phyloP scores from a whole-genome alignment of 2,329 filamentous ascomycete genomes.

The Aureobasidium melanogenum region DNA sequence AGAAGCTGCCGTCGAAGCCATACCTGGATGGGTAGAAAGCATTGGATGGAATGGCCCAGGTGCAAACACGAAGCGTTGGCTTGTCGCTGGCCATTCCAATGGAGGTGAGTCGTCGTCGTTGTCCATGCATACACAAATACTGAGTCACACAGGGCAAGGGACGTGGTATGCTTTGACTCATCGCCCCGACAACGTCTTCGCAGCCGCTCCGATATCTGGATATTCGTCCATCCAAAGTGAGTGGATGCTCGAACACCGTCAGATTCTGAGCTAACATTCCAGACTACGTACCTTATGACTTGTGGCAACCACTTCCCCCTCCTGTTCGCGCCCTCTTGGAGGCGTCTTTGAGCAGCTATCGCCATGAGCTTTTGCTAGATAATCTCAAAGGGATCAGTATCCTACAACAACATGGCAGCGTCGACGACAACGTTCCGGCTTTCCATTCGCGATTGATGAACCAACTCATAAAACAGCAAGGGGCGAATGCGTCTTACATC shows the following conservation, averaged over 20 bases:
- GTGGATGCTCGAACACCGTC: constrained; percentile 11
- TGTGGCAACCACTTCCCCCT: constrained; percentile 50
- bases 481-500: constrained; percentile 36
- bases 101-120: constrained; percentile 32
- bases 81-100: constrained; percentile 51
- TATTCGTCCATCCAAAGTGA: constrained; percentile 49
- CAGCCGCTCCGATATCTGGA: constrained; percentile 48
- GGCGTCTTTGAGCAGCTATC: constrained; percentile 42
- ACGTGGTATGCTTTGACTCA: constrained; percentile 50
- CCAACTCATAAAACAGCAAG: constrained; percentile 37
- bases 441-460: constrained; percentile 49
- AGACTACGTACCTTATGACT: constrained; percentile 49
- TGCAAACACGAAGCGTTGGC: constrained; percentile 39
- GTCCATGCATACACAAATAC: neutral
- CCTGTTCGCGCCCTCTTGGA: constrained; percentile 38
- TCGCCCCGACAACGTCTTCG: constrained; percentile 47
- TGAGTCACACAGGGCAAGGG: constrained; percentile 38
- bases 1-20: constrained; percentile 42
- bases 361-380: constrained; percentile 45
- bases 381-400: constrained; percentile 46
- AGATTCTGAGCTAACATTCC: neutral
- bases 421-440: constrained; percentile 50
- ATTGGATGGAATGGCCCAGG: constrained; percentile 41
- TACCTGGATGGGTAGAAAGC: constrained; percentile 42
- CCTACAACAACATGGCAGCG: constrained; percentile 47